Evolutionary conservation across 2,329 filamentous ascomycete genomes (phyloP), one percentile per base, ranked within the genome.

Genomic region (Nemania sp.): DNA sequence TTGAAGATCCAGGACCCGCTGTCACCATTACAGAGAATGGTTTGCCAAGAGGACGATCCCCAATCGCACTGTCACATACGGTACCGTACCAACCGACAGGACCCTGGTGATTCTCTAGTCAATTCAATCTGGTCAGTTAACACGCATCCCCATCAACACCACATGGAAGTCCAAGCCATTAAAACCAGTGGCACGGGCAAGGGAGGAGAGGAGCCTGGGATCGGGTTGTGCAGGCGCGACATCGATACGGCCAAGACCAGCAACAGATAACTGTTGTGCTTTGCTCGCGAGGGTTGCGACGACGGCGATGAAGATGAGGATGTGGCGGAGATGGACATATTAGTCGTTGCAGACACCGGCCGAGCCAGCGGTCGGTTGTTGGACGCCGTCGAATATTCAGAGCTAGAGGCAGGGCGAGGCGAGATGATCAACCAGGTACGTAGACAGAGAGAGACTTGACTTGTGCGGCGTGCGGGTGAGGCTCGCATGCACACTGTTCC

Each of bases 121-220:
- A 73, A 72, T 72, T 72, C 67, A 62, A 73, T 53, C 67, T 63
- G 41, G 62, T 67, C 68, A 41, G 75, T 77, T 75, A 77, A 73
- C 73, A 73, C 65, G 66, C 66, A 70, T 61, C 35, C 67, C 59
- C 65, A 74, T 63, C 58, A 64, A 52, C 68, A 67, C 60, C 62
- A 64, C 62, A 62, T n/a, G n/a, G n/a, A 32, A 63, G 27, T 26
- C 24, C 62, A 64, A 66, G 53, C 58, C 54, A 58, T 58, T 45
- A 62, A 63, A 59, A 69, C 58, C 53, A 65, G 68, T 67, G 59
- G 65, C 51, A 66, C 64, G 45, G 52, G 41, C 29, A 26, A 41
- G 64, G 49, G 26, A 41, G 64, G 49, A 22, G 55, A 62, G 60
- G 60, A 45, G 56, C 43, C 64, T 57, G 57, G 64, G 62, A 66